Evolutionary conservation across 208 protist genomes (phyloP), one percentile per base, ranked within the genome.

Genomic region (Acanthamoeba divionensis): DNA sequence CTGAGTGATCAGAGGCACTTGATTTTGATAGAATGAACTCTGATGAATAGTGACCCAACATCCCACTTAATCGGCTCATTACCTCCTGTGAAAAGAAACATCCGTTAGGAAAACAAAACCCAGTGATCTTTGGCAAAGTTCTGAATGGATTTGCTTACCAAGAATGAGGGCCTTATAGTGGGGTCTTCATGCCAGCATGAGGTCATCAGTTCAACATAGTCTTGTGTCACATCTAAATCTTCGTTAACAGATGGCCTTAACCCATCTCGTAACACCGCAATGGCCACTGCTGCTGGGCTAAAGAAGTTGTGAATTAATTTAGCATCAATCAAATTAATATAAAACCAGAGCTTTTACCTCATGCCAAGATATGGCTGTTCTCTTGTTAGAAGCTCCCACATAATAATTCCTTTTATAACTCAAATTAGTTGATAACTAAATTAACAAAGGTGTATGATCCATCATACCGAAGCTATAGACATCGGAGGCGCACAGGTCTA

Each of bases 391-490:
- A 82, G 36, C 71, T 82, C 71, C 71, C 71, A 82, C 71, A 82
- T 1, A 50, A 82, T 82, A 50, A n/a, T n/a, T n/a, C n/a, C n/a
- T n/a, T n/a, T n/a, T n/a, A n/a, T n/a, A n/a, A n/a, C n/a, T n/a
- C n/a, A n/a, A n/a, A n/a, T n/a, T n/a, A n/a, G n/a, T n/a, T n/a
- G n/a, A n/a, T n/a, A n/a, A n/a, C n/a, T n/a, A n/a, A n/a, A n/a
- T n/a, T n/a, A n/a, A n/a, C n/a, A n/a, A n/a, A n/a, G n/a, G n/a
- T n/a, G n/a, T n/a, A n/a, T n/a, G n/a, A n/a, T n/a, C n/a, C n/a
- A n/a, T n/a, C n/a, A 82, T 82, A 29, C 71, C 71, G 47, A 82
- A 82, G 4, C 48, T 62, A 29, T 82, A 82, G 13, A 82, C 71
- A 18, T 82, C 71, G 44, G 71, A 29, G 2, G 44, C 29, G 48